Conservation (phyloP, 2,329 filamentous ascomycete genomes). For the Calonectria montana region DNA sequence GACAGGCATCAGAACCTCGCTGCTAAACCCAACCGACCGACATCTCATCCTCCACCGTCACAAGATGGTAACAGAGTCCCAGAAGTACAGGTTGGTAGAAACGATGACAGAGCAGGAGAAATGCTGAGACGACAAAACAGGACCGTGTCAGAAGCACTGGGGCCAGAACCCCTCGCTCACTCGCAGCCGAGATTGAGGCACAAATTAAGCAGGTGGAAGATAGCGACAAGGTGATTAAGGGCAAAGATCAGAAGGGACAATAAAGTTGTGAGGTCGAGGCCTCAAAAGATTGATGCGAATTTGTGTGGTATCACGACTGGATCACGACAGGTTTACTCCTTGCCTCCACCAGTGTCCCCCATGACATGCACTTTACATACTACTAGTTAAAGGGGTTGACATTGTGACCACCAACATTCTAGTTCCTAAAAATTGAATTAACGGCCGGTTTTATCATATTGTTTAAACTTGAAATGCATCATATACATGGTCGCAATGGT, state of each 20-base stretch:
- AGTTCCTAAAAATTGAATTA: background rate
- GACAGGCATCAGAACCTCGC: slow-evolving; percentile 41
- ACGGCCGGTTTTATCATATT: slow-evolving; percentile 50
- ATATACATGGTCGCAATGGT: slow-evolving; percentile 62
- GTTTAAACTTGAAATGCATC: slow-evolving; percentile 59
- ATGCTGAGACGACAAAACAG: slow-evolving; percentile 19
- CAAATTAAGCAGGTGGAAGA: slow-evolving; percentile 22
- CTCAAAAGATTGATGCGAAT: background rate
- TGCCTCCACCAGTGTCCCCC: background rate
- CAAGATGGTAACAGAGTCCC: slow-evolving; percentile 15
- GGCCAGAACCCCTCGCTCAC: slow-evolving; percentile 39
- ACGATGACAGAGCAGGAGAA: rapidly evolving
- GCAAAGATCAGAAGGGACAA: background rate
- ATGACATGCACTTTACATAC: background rate
- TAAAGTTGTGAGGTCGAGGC: background rate
- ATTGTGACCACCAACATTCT: background rate
- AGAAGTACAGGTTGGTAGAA: slow-evolving; percentile 23
- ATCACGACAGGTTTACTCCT: too few species aligned
- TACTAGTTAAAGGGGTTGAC: background rate
- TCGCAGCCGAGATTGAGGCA: slow-evolving; percentile 41
- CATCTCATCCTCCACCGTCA: background rate
- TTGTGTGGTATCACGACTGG: background rate
- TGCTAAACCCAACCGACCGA: slow-evolving; percentile 24
- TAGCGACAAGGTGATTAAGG: background rate
- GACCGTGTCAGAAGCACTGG: slow-evolving; percentile 39